Evolutionary conservation across 2,329 filamentous ascomycete genomes (phyloP).

Genomic region (Fonsecaea nubica): DNA sequence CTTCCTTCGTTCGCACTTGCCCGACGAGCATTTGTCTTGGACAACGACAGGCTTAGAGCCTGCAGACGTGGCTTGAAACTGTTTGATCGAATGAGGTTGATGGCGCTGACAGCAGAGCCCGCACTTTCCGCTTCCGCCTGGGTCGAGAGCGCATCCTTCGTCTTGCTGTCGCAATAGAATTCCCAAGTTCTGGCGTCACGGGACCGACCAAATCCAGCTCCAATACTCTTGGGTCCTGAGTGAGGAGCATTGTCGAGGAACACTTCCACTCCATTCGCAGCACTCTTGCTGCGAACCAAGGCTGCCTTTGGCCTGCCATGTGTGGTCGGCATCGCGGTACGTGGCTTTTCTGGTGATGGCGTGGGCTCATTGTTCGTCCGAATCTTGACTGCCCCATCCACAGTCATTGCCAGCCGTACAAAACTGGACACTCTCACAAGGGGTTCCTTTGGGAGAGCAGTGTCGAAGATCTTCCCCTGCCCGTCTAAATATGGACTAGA

Average conservation of each 20-base stretch:
- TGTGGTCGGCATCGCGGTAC: constrained; percentile 56
- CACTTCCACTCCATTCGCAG: constrained; percentile 25
- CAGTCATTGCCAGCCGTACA: constrained; percentile 80
- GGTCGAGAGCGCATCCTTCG: constrained; percentile 77
- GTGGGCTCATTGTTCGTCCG: constrained; percentile 72
- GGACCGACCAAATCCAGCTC: constrained; percentile 73
- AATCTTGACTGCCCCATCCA: constrained; percentile 90
- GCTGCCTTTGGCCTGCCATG: constrained; percentile 57
- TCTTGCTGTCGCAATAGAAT: constrained; percentile 82
- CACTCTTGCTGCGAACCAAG: constrained; percentile 44
- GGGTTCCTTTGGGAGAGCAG: constrained; percentile 41
- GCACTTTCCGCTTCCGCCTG: constrained; percentile 80
- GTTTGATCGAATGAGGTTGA: constrained; percentile 77
- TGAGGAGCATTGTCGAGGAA: constrained; percentile 29
- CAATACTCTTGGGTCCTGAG: constrained; percentile 35
- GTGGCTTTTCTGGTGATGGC: constrained; percentile 68
- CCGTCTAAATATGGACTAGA: constrained; percentile 44
- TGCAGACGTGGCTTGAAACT: constrained; percentile 59
- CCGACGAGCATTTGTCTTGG: constrained; percentile 53
- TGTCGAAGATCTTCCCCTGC: constrained; percentile 48
- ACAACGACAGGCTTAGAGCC: constrained; percentile 49
- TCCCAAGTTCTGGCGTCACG: constrained; percentile 90
- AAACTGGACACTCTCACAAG: constrained; percentile 48
- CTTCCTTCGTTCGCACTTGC: constrained; percentile 56
- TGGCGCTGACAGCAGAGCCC: constrained; percentile 80